Evolutionary conservation across 805 yeast species (phyloP).

Genomic region (Candida nemodendra): DNA sequence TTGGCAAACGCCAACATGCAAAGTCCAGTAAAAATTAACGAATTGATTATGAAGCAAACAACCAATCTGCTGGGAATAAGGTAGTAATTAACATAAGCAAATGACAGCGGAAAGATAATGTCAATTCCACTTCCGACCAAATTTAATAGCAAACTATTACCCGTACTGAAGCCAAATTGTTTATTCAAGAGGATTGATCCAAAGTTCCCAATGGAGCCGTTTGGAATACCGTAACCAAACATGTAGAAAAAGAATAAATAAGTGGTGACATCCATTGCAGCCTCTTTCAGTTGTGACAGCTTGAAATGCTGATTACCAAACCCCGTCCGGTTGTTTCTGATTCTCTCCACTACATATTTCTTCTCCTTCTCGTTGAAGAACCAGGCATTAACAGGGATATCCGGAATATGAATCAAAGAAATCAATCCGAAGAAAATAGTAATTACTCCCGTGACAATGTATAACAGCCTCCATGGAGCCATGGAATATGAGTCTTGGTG

Average conservation of each 20-base stretch:
- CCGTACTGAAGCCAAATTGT: slow-evolving; percentile 28
- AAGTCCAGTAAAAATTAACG: slow-evolving; percentile 27
- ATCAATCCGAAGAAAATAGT: slow-evolving; percentile 51
- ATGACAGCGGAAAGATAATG: slow-evolving; percentile 30
- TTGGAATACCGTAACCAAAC: slow-evolving; percentile 47
- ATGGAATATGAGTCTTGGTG: slow-evolving; percentile 40
- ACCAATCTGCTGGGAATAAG: slow-evolving; percentile 24
- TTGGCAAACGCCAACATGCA: slow-evolving; percentile 34
- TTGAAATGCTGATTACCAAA: slow-evolving; percentile 56
- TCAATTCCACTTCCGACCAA: slow-evolving; percentile 37
- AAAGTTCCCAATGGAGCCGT: slow-evolving; percentile 53
- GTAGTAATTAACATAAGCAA: slow-evolving; percentile 27
- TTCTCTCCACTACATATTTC: slow-evolving; percentile 50
- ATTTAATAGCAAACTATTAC: slow-evolving; percentile 33
- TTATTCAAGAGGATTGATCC: slow-evolving; percentile 39
- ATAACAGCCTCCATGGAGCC: slow-evolving; percentile 59
- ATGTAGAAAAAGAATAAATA: slow-evolving; percentile 47
- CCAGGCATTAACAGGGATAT: slow-evolving; percentile 56
- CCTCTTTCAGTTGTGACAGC: slow-evolving; percentile 52
- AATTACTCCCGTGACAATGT: slow-evolving; percentile 55
- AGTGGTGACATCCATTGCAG: slow-evolving; percentile 46
- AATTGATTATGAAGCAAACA: slow-evolving; percentile 22
- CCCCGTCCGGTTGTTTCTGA: slow-evolving; percentile 58
- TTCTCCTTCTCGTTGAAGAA: slow-evolving; percentile 48
- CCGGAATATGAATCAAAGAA: slow-evolving; percentile 40